Conservation (phyloP, 2,329 filamentous ascomycete genomes). For the Monosporascus sp. region DNA sequence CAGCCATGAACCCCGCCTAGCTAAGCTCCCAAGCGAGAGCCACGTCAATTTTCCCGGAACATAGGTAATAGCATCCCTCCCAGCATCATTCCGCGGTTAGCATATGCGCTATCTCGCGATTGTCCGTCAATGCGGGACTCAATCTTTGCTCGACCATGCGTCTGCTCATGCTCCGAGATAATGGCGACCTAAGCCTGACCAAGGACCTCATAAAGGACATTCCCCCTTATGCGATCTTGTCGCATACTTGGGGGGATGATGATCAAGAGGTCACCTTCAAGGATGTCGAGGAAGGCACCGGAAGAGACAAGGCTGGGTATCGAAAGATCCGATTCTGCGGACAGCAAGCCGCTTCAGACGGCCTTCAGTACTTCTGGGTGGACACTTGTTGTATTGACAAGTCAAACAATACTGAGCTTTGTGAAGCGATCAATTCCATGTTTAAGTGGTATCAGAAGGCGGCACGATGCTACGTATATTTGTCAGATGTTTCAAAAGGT, state of each 20-base stretch:
- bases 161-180: not conserved
- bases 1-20: too few relatives aligned
- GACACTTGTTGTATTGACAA: conserved; percentile 18
- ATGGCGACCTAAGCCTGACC: conserved; percentile 1
- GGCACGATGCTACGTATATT: conserved; percentile 11
- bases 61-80: too few relatives aligned
- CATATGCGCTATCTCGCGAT: too few relatives aligned
- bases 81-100: too few relatives aligned
- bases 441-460: conserved; percentile 14
- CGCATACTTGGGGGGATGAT: conserved; percentile 16
- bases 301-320: not conserved
- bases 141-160: too few relatives aligned
- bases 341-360: conserved; percentile 4
- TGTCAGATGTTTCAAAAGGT: conserved; percentile 5
- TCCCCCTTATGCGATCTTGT: conserved; percentile 15
- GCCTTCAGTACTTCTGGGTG: conserved; percentile 10
- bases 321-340: conserved; percentile 11
- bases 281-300: conserved; percentile 4
- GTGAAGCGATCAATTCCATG: conserved; percentile 13
- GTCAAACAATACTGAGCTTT: conserved; percentile 6
- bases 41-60: too few relatives aligned
- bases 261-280: conserved; percentile 10
- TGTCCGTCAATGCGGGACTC: too few relatives aligned
- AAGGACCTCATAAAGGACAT: conserved; percentile 3
- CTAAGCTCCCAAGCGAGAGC: too few relatives aligned